Evolutionary conservation across 2,329 filamentous ascomycete genomes (phyloP), one percentile per base, ranked within the genome.

Genomic region (Whalleya microplaca): DNA sequence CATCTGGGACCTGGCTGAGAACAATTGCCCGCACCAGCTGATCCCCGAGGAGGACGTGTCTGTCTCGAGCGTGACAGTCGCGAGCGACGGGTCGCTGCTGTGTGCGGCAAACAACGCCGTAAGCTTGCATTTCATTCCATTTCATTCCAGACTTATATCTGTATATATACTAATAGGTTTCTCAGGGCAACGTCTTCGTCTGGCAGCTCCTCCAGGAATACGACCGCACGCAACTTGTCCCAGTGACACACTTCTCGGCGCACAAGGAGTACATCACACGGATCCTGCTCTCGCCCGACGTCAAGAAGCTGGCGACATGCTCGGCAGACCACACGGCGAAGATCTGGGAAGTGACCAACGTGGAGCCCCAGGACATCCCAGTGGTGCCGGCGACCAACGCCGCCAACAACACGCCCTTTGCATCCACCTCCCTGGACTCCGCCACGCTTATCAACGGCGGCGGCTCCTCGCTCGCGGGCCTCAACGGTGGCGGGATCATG

Each of bases 1-100:
- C 41, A 90, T 99, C 61, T 99, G 95, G 95, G 95, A 99, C 70
- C 76, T 99, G 54, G 92, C 92, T 8, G 93, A 98, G 82, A 98
- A 97, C 72, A 96, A 92, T 69, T 99, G 95, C 79, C 93, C 91
- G 0, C 94, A 98, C 73, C 91, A 98, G 76, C 82, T 99, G 62
- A 96, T 97, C 45, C 95, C 95, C 0, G 95, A 98, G 74, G 94
- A 97, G 66, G 94, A 98, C 69, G 91, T 96, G 41, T 89, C 91
- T 0, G 91, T 99, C 21, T 89, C 93, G 10, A 97, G 92, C 70
- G 93, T 99, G 23, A 98, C 95, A 2, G 93, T 99, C 48, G 95
- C 95, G 2, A 96, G 89, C 56, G 95, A 99, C 72, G 95, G 95
- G 3, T 91, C 91, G 29, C 84, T 98, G 57, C 85, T 99, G 1